Percentiles rank a stretch among this genome's conserved stretches.
Conservation (phyloP, 2,329 filamentous ascomycete species). For the Fusarium papillatum region DNA sequence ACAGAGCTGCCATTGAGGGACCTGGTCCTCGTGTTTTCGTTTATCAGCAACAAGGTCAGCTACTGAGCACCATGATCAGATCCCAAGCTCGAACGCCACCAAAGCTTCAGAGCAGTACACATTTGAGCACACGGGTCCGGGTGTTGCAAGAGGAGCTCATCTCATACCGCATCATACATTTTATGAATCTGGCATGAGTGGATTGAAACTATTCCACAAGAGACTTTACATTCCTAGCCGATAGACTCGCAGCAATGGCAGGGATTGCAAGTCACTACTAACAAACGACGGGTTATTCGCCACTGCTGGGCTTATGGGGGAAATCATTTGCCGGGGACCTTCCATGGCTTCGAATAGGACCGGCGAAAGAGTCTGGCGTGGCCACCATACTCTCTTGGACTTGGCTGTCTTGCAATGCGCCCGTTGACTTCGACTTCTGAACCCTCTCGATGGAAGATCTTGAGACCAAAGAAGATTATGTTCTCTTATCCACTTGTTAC, state of each 20-base stretch:
- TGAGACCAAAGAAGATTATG: background rate
- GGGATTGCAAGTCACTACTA: constrained; percentile 13
- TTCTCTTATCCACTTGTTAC: background rate
- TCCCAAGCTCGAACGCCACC: background rate
- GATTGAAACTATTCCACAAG: constrained; percentile 17
- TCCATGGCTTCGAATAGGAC: constrained; percentile 2
- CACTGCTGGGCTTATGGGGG: constrained; percentile 7
- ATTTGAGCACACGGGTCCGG: constrained; percentile 11
- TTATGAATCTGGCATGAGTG: constrained; percentile 20
- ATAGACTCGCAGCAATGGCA: background rate
- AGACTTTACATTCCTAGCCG: constrained; percentile 3
- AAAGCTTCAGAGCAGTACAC: background rate
- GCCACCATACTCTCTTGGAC: constrained; percentile 11
- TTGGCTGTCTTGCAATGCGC: constrained; percentile 10
- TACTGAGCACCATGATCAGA: background rate
- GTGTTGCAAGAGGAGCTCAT: constrained; percentile 17
- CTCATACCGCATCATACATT: constrained; percentile 10
- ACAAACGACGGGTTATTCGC: background rate
- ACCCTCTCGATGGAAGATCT: background rate
- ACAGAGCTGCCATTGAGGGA: background rate
- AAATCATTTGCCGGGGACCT: constrained; percentile 8
- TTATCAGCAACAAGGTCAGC: background rate
- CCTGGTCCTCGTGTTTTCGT: background rate
- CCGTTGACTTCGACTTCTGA: background rate
- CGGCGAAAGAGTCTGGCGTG: background rate